Base-by-base conservation (phyloP, 371 early-diverging fungal genomes). In the Mortierella sp. region DNA sequence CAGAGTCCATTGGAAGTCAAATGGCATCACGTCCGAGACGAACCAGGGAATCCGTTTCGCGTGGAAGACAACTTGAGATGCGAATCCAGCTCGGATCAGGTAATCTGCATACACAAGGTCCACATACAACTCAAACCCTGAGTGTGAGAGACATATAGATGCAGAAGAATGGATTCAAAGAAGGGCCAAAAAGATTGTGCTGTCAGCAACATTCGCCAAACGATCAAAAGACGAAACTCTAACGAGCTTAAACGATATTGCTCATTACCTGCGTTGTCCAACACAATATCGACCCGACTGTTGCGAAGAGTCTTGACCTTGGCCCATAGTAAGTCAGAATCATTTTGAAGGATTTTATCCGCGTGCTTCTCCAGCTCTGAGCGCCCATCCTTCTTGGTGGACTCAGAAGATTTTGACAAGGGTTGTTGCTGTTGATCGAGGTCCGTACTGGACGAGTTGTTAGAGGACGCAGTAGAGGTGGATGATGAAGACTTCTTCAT, bases 41-140 rank as follows among this genome's bases (percentile, higher is more conserved):
- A 95, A 97, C 97, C 97, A 98, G 24, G 97, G 96, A 43, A 94
- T 89, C 4, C 85, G 64, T 80, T 97, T 98, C 64, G 87, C 83
- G 67, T 97, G 94, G 72, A 97, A 93, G 12, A 93, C 86, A 8
- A 97, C 80, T 41, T 83, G 68, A 5, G 64, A 64, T 0, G 93
- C 95, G 27, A 86, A 81, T 4, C 88, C 86, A 0, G 89, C 80
- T n/a, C 88, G 88, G 37, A 95, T 72, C 32, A 97, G 81, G 85
- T 89, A 94, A 66, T 95, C 92, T 15, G 95, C 96, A 60, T 97
- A 84, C 17, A 93, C 80, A 51, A 98, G 83, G 73, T 98, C 99
- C 19, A 90, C 89, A 58, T 89, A 93, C 43, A 97, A 85, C 79
- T 98, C 99, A 61, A 96, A 94, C 2, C 97, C 94, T 89, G 59